Conservation (phyloP, 2,329 filamentous ascomycete genomes). For the Verticillium isaacii region DNA sequence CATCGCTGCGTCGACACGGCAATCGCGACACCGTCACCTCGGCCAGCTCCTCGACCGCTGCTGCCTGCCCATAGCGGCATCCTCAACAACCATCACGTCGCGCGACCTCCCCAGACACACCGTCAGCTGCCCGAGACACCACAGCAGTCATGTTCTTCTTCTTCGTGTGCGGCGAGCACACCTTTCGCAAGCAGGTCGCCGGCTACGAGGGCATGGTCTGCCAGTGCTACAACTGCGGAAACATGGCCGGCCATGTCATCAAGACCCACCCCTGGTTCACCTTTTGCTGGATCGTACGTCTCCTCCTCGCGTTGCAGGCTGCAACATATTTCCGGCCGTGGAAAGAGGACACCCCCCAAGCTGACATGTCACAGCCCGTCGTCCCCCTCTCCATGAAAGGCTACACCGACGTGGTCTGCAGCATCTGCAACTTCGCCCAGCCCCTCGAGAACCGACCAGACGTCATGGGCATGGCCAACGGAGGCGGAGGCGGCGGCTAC, state of each 20-base stretch:
- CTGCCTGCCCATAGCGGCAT: background rate
- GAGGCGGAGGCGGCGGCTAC: constrained; percentile 27
- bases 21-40: background rate
- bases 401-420: constrained; percentile 66
- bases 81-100: background rate
- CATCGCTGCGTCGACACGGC: background rate
- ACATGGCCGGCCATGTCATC: constrained; percentile 55
- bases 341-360: too few species aligned
- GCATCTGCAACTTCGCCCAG: constrained; percentile 73
- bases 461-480: constrained; percentile 46
- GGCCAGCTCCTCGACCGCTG: background rate
- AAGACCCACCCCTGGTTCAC: constrained; percentile 72
- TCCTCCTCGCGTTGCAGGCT: background rate
- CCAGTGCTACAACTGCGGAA: constrained; percentile 64
- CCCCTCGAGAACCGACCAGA: constrained; percentile 54
- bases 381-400: constrained; percentile 65
- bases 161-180: constrained; percentile 58
- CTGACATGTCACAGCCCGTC: constrained; percentile 45
- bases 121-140: too few species aligned
- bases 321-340: background rate
- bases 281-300: constrained; percentile 66
- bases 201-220: constrained; percentile 59
- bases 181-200: constrained; percentile 53
- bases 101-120: background rate
- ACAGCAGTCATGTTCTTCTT: constrained; percentile 50